phyloP scores from a whole-genome alignment of 139 green algal species.

The Pseudopediastrum boryanum region DNA sequence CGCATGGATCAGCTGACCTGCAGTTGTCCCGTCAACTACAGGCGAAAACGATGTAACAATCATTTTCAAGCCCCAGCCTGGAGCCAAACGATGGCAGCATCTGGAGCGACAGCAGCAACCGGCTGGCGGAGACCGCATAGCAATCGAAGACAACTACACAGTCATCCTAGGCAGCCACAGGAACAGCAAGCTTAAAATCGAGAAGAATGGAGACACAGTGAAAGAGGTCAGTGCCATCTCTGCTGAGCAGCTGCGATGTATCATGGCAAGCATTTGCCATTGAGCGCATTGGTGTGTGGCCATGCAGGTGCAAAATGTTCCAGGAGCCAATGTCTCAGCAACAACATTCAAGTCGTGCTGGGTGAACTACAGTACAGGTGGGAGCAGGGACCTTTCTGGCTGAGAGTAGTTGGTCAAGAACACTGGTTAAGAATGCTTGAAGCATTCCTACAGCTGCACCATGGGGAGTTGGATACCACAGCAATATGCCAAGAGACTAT shows the following conservation, averaged over 20 bases:
- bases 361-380: too few relatives aligned
- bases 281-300: too few relatives aligned
- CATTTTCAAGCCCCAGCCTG: slow-evolving; percentile 73
- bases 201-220: slow-evolving; percentile 70
- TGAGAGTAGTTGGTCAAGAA: too few relatives aligned
- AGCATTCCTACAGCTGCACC: too few relatives aligned
- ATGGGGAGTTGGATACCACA: too few relatives aligned
- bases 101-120: slow-evolving; percentile 32
- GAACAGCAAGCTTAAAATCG: slow-evolving; percentile 85
- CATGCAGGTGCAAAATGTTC: slow-evolving; percentile 11
- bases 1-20: background rate
- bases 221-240: slow-evolving; percentile 34
- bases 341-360: slow-evolving; percentile 60
- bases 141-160: slow-evolving; percentile 78
- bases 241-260: slow-evolving; percentile 10
- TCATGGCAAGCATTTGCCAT: background rate
- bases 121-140: slow-evolving; percentile 6
- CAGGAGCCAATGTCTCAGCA: slow-evolving; percentile 5
- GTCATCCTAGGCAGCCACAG: slow-evolving; percentile 88
- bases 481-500: too few relatives aligned
- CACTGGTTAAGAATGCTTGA: too few relatives aligned
- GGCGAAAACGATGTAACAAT: slow-evolving; percentile 84
- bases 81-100: slow-evolving; percentile 77
- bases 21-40: slow-evolving; percentile 18
- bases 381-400: too few relatives aligned